Evolutionary conservation across 2,329 filamentous ascomycete species (phyloP), one percentile per base, ranked within the genome.

Genomic region (Paracoccidioides brasiliensis): DNA sequence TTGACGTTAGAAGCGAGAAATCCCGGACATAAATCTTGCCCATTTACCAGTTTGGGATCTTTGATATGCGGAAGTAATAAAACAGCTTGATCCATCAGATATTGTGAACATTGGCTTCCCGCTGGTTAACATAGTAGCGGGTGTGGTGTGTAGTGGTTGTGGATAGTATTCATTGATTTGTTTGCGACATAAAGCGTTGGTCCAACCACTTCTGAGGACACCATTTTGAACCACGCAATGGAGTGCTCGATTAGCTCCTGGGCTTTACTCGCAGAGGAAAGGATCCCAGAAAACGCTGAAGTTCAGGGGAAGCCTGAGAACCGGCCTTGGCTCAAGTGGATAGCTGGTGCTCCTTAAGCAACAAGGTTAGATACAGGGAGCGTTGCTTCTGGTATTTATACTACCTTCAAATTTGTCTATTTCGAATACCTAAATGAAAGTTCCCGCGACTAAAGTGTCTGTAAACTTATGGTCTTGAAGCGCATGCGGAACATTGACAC

Each of bases 41-140:
- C 78, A 66, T 86, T 73, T 53, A 82, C 70, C 8, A 84, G 83
- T 54, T 80, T 57, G 0, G 83, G 80, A 60, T 88, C 84, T 38
- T 78, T 62, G 60, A 86, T 77, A 64, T 86, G 88, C 37, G 84
- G 79, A 41, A 85, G 66, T 43, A 81, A 60, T 22, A 74, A 67
- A 14, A 67, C 71, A 53, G 77, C 78, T 28, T 66, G 60, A 59
- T 77, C 74, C 6, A 72, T n/a, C n/a, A n/a, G n/a, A n/a, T n/a
- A n/a, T n/a, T n/a, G n/a, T n/a, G n/a, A n/a, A n/a, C n/a, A n/a
- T n/a, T n/a, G n/a, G n/a, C n/a, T n/a, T n/a, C n/a, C n/a, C n/a
- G n/a, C n/a, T n/a, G n/a, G 44, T 32, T 40, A n/a, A 28, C 14
- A 22, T 45, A 12, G n/a, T n/a, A 22, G 52, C 45, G 12, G 52